These are phyloP conservation scores for Beauveria australis DNA, from an alignment of 2,329 filamentous ascomycete species.

Conservation along the genomic window DNA sequence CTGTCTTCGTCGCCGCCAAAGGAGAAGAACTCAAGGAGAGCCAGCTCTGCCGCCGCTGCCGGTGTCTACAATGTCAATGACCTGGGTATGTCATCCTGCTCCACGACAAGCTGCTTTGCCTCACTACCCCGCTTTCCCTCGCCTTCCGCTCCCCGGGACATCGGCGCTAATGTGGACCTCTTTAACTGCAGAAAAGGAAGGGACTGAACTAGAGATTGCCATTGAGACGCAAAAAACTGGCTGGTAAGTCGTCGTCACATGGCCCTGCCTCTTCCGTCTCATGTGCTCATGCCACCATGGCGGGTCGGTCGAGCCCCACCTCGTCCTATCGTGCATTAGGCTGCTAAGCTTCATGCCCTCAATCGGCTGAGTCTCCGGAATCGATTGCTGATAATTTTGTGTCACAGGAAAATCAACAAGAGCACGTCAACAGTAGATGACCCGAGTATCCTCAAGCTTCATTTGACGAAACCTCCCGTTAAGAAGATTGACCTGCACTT, in stretches of 20 bases:
- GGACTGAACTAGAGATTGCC: slow-evolving; percentile 63
- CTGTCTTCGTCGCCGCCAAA: slow-evolving; percentile 59
- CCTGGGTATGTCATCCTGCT: slow-evolving; percentile 55
- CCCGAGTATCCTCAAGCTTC: slow-evolving; percentile 72
- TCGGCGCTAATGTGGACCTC: background rate
- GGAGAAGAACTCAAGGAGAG: slow-evolving; percentile 60
- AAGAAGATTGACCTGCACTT: slow-evolving; percentile 94
- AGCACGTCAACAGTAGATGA: slow-evolving; percentile 73
- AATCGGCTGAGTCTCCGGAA: background rate
- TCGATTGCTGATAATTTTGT: background rate
- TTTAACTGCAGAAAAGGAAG: slow-evolving; percentile 55
- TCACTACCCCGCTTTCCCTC: slow-evolving; percentile 2
- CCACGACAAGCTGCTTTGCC: background rate
- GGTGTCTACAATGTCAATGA: slow-evolving; percentile 72
- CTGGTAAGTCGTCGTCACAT: slow-evolving; percentile 54
- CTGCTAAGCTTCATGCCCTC: background rate
- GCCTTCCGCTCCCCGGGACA: no score
- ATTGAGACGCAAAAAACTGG: slow-evolving; percentile 80
- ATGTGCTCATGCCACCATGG: background rate
- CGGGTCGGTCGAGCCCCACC: slow-evolving; percentile 1
- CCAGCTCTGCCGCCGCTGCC: slow-evolving; percentile 61
- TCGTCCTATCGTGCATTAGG: slow-evolving; percentile 6
- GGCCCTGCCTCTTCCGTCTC: background rate
- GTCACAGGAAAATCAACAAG: slow-evolving; percentile 81
- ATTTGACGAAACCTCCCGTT: slow-evolving; percentile 71